Conservation (phyloP, 2,329 filamentous ascomycete genomes). For the Colletotrichum australisinense region DNA sequence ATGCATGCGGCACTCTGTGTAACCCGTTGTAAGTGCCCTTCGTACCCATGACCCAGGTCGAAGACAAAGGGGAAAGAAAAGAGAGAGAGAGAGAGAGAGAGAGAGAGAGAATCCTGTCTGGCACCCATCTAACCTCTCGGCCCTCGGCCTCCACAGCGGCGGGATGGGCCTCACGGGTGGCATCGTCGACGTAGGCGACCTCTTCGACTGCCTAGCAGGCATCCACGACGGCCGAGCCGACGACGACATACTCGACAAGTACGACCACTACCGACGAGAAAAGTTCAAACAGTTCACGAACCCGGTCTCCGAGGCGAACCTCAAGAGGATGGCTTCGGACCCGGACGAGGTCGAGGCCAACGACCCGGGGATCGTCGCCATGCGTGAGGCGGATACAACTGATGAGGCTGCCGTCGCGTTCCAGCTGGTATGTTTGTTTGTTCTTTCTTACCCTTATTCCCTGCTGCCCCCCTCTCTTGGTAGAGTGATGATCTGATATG, state of each 20-base stretch:
- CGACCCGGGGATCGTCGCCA: not conserved
- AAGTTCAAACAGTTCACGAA: not conserved
- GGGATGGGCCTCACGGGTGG: constrained; percentile 61
- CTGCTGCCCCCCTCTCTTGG: too few relatives aligned
- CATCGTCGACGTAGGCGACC: constrained; percentile 59
- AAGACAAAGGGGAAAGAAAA: too few relatives aligned
- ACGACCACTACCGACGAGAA: constrained; percentile 35
- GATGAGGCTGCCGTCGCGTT: not conserved
- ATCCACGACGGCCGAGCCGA: constrained; percentile 51
- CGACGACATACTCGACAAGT: constrained; percentile 54
- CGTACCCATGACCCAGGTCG: too few relatives aligned
- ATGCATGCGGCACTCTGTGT: too few relatives aligned
- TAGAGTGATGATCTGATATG: not conserved
- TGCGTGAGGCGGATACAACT: not conserved
- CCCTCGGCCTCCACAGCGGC: constrained; percentile 40
- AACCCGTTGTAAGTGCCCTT: constrained; percentile 53
- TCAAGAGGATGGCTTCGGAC: not conserved
- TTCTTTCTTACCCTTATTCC: not conserved
- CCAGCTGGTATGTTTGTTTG: not conserved
- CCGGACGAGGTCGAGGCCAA: not conserved
- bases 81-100: too few relatives aligned
- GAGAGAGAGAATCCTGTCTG: too few relatives aligned
- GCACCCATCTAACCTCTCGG: not conserved
- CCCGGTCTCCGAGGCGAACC: not conserved
- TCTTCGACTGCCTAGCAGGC: constrained; percentile 58